These are phyloP conservation scores for Nicotiana otophora DNA, from an alignment of 257 asterid species.

Conservation along the genomic window DNA sequence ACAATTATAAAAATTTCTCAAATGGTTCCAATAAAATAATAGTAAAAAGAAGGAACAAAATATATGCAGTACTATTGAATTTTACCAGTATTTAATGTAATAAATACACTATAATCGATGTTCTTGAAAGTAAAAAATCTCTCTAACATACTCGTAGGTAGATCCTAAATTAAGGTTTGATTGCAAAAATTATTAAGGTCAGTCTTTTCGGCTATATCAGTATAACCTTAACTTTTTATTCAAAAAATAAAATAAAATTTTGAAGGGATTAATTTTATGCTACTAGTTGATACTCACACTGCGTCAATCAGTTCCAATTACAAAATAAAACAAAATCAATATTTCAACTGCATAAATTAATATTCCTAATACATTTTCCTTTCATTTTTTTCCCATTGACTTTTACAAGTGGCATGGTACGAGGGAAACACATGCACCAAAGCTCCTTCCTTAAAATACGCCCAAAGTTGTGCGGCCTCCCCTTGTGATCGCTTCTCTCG, in stretches of 20 bases:
- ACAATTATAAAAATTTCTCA: too few species aligned
- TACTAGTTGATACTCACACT: not conserved
- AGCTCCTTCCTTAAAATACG: not conserved
- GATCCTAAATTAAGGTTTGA: too few species aligned
- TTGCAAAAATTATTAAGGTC: too few species aligned
- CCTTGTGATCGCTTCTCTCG: not conserved
- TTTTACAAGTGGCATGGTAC: not conserved
- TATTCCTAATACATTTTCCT: too few species aligned
- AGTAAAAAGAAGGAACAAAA: not conserved
- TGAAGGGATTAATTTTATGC: not conserved
- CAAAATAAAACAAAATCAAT: not conserved
- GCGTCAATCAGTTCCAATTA: not conserved
- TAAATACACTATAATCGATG: not conserved
- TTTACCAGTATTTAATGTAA: too few species aligned
- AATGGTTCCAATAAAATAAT: too few species aligned
- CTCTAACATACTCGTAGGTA: too few species aligned
- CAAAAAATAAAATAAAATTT: too few species aligned
- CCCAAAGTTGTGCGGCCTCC: not conserved
- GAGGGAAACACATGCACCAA: not conserved
- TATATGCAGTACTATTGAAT: not conserved
- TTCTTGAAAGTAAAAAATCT: not conserved
- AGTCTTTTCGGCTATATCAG: too few species aligned
- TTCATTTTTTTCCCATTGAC: not conserved
- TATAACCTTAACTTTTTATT: too few species aligned
- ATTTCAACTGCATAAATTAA: not conserved